phyloP scores from a whole-genome alignment of 2,329 filamentous ascomycete species.

The Neofusicoccum sp. region DNA sequence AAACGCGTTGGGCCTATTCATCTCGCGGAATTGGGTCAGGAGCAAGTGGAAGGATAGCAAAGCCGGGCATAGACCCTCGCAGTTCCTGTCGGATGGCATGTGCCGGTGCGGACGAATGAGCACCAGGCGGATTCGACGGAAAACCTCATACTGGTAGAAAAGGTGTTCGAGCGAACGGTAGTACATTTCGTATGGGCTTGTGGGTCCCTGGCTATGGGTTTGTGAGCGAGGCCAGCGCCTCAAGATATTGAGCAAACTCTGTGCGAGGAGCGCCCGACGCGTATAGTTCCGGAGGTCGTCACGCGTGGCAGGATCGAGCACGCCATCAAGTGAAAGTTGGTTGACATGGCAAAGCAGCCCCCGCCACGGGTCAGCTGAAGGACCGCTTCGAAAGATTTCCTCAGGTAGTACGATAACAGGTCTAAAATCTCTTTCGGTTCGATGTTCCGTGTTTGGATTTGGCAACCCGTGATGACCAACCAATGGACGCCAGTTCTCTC shows the following conservation, averaged over 20 bases:
- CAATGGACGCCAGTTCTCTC: not conserved
- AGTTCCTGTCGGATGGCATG: not conserved
- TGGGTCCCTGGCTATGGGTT: not conserved
- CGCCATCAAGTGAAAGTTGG: not conserved
- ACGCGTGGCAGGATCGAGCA: not conserved
- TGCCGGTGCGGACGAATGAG: not conserved
- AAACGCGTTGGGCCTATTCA: not conserved
- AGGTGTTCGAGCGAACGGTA: not conserved
- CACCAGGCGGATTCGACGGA: not conserved
- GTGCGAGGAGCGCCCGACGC: not conserved
- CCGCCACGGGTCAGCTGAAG: not conserved
- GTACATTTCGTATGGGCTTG: not conserved
- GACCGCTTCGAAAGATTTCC: not conserved
- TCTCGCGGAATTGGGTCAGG: not conserved
- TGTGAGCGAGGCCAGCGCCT: not conserved
- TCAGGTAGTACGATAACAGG: not conserved
- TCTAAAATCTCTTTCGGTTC: not conserved
- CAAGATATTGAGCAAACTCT: not conserved
- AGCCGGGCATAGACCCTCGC: not conserved
- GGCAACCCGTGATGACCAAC: too few relatives aligned
- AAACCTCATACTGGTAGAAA: not conserved
- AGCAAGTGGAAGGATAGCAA: not conserved
- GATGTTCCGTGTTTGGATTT: not conserved
- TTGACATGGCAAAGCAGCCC: not conserved
- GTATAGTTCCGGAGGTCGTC: not conserved